These are phyloP conservation scores for Alternaria brassicicola DNA, from an alignment of 2,329 filamentous ascomycete species.

Conservation along the genomic window DNA sequence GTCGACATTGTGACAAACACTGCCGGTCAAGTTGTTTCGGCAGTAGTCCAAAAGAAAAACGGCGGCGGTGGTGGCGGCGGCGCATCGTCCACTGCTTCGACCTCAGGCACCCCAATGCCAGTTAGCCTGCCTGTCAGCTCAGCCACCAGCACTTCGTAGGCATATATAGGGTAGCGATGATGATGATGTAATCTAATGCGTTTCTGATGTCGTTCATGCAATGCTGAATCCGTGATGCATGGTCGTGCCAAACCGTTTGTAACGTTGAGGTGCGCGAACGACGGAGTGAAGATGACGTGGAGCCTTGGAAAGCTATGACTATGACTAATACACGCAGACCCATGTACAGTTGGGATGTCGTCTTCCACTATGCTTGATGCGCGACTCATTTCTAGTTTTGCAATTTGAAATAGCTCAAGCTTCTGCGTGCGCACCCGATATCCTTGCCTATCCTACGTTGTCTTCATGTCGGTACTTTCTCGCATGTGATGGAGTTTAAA, in stretches of 20 bases:
- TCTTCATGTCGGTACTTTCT: neutral
- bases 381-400: too few species aligned
- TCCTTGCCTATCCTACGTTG: neutral
- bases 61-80: constrained; percentile 22
- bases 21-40: constrained; percentile 62
- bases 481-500: neutral
- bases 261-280: neutral
- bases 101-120: constrained; percentile 36
- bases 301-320: neutral
- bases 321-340: neutral
- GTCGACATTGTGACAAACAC: constrained; percentile 63
- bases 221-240: neutral
- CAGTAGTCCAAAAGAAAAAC: constrained; percentile 48
- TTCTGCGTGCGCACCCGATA: too few species aligned
- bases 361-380: too few species aligned
- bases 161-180: neutral
- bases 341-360: too few species aligned
- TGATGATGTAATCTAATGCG: constrained; percentile 19
- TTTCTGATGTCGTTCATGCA: neutral
- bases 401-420: too few species aligned
- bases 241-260: neutral
- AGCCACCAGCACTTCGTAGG: constrained; percentile 25
- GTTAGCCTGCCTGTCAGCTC: constrained; percentile 39
- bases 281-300: neutral
- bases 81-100: constrained; percentile 21